A percentile compares a stretch with the other conserved stretches of the same genome.
Evolutionary conservation across 306 rosid genomes (phyloP).

Genomic region (Cucurbita pepo): DNA sequence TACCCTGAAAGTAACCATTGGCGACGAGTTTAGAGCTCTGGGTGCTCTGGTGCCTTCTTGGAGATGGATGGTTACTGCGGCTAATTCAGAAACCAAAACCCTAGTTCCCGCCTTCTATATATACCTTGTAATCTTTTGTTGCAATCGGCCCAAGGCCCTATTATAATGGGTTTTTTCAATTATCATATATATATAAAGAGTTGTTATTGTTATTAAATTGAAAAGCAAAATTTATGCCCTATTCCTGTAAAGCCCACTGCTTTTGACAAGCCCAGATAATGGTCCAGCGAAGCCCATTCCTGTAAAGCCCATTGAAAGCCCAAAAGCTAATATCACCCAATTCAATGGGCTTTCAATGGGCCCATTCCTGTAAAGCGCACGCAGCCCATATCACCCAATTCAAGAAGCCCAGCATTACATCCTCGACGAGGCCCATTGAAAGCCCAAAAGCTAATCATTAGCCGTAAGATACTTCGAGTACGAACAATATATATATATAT

Average conservation of each 20-base stretch:
- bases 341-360: background rate
- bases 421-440: background rate
- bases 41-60: background rate
- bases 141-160: background rate
- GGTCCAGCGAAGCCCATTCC: too few species aligned
- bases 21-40: background rate
- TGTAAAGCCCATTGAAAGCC: too few species aligned
- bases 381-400: background rate
- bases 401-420: background rate
- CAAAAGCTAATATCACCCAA: too few species aligned
- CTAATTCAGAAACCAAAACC: background rate
- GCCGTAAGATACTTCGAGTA: too few species aligned
- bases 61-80: background rate
- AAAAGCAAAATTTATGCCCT: background rate
- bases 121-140: background rate
- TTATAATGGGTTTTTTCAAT: background rate
- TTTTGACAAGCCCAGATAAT: background rate
- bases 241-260: background rate
- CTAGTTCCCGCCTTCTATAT: background rate
- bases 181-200: background rate
- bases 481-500: too few species aligned
- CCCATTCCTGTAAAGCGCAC: background rate
- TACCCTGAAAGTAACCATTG: conserved; percentile 3
- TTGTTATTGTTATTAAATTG: too few species aligned
- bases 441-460: too few species aligned